These are phyloP conservation scores for Halophytophthora batemanensis DNA, from an alignment of 352 stramenopile genomes.

Conservation along the genomic window DNA sequence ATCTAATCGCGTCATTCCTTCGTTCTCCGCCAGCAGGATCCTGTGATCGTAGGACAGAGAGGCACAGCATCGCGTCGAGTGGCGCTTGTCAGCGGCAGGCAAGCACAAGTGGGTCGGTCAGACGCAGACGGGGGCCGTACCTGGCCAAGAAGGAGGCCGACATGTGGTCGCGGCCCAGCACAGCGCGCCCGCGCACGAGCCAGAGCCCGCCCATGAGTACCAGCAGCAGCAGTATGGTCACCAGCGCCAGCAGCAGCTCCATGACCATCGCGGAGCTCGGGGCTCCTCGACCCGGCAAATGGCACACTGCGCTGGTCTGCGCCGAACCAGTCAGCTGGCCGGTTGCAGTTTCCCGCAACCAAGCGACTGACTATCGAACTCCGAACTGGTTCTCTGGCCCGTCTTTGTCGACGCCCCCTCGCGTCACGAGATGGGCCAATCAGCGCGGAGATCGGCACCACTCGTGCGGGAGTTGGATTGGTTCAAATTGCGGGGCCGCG, in stretches of 20 bases:
- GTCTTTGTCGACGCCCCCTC: too few species aligned
- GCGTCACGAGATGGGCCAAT: too few species aligned
- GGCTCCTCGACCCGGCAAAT: constrained; percentile 9
- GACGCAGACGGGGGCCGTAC: constrained; percentile 16
- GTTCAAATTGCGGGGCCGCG: too few species aligned
- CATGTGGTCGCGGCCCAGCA: constrained; percentile 21
- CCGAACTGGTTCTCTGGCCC: too few species aligned
- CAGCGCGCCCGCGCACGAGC: constrained; percentile 52
- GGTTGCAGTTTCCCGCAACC: too few species aligned
- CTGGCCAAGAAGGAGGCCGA: constrained; percentile 46
- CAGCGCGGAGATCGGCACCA: too few species aligned
- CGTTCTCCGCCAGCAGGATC: constrained; percentile 52
- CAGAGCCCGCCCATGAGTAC: constrained; percentile 64
- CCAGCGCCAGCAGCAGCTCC: constrained; percentile 67
- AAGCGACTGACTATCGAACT: too few species aligned
- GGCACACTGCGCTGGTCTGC: too few species aligned
- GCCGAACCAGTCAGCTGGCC: too few species aligned
- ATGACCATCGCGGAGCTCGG: constrained; percentile 16
- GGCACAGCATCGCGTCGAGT: not conserved
- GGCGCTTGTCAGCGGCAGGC: not conserved
- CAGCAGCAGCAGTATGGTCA: constrained; percentile 64
- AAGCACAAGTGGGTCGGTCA: not conserved
- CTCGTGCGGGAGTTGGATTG: too few species aligned
- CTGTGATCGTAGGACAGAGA: constrained; percentile 7
- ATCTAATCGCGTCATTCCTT: constrained; percentile 66